Evolutionary conservation across 2,329 filamentous ascomycete genomes (phyloP).

Genomic region (Triangularia setosa): DNA sequence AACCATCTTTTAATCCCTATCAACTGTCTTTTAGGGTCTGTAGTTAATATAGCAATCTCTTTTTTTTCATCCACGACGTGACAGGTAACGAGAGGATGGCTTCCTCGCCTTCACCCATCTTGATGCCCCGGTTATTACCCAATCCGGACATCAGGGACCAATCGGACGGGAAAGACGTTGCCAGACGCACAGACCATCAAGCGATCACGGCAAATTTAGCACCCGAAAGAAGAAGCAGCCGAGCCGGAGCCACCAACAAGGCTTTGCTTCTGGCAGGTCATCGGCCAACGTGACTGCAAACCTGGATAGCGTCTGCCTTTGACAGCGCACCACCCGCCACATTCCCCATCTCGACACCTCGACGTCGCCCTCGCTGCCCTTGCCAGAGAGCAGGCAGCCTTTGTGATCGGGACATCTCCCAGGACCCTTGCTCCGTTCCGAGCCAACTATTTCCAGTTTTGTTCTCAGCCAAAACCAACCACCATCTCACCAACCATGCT

Average conservation of each 20-base stretch:
- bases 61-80: too few relatives aligned
- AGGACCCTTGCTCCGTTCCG: not conserved
- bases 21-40: too few relatives aligned
- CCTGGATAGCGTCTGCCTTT: not conserved
- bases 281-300: not conserved
- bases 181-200: not conserved
- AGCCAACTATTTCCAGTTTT: not conserved
- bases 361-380: not conserved
- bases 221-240: not conserved
- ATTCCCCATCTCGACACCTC: not conserved
- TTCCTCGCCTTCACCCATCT: not conserved
- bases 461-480: not conserved
- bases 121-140: not conserved
- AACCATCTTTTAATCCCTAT: too few relatives aligned
- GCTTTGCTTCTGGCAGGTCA: not conserved
- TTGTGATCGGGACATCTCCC: not conserved
- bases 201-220: not conserved
- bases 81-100: too few relatives aligned
- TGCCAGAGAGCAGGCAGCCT: not conserved
- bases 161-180: not conserved
- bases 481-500: slow-evolving; percentile 40
- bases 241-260: not conserved
- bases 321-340: not conserved
- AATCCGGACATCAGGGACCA: not conserved
- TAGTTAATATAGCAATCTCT: too few relatives aligned